Conservation (phyloP, 495 filamentous ascomycete species). For the Daldinia caldariorum region DNA sequence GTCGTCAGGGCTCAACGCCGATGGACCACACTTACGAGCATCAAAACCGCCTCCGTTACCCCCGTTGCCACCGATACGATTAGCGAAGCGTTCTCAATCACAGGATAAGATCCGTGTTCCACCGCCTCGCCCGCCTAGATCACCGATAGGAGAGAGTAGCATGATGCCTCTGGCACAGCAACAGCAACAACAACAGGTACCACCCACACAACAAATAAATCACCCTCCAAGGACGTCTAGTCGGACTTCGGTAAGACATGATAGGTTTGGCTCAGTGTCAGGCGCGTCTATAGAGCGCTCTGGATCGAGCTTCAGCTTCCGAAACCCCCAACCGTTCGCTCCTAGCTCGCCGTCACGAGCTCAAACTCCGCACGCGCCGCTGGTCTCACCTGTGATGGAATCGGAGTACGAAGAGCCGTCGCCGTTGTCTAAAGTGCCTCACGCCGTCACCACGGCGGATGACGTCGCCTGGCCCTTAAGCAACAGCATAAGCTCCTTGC, state of each 20-base stretch:
- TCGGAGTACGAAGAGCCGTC: conserved; percentile 46
- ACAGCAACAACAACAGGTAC: conserved; percentile 40
- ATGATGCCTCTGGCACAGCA: conserved; percentile 8
- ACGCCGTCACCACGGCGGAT: conserved; percentile 60
- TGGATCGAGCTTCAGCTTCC: conserved; percentile 53
- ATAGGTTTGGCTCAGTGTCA: conserved; percentile 52
- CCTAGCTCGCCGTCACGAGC: conserved; percentile 38
- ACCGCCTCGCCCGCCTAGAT: conserved; percentile 61
- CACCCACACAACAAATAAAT: conserved; percentile 38
- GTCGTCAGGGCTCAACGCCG: conserved; percentile 31
- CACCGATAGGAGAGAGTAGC: conserved; percentile 50
- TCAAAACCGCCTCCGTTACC: conserved; percentile 38
- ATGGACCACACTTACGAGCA: conserved; percentile 27
- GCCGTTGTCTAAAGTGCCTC: conserved; percentile 36
- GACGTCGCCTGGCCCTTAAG: conserved; percentile 61
- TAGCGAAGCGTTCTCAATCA: conserved; percentile 54
- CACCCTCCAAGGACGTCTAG: conserved; percentile 57
- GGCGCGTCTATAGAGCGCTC: conserved; percentile 51
- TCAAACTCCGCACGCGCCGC: conserved; percentile 44
- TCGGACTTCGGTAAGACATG: conserved; percentile 55
- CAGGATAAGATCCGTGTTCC: conserved; percentile 58
- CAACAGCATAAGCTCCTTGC: conserved; percentile 61
- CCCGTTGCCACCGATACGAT: conserved; percentile 41
- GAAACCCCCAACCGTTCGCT: conserved; percentile 53
- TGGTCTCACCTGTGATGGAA: conserved; percentile 43